phyloP scores from a whole-genome alignment of 2,329 filamentous ascomycete species.

The Aureobasidium sp. region DNA sequence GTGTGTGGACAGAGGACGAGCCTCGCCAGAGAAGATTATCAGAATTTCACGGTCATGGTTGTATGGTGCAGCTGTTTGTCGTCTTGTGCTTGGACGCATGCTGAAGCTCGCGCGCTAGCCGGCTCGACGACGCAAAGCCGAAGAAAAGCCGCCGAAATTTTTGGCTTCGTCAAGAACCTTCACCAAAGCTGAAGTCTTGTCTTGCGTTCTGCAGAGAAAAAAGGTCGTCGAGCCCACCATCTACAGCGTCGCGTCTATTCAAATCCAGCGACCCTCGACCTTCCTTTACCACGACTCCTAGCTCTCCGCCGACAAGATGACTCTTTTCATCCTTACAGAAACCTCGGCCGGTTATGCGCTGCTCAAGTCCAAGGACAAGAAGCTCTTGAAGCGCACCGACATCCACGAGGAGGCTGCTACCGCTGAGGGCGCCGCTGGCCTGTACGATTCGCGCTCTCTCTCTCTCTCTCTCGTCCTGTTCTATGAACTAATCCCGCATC shows the following conservation, averaged over 20 bases:
- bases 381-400: slow-evolving; percentile 84
- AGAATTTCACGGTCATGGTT: slow-evolving; percentile 2
- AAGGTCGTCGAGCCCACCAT: slow-evolving; percentile 5
- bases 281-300: neutral
- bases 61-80: neutral
- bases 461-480: neutral
- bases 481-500: neutral
- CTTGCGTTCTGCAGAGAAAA: neutral
- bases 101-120: neutral
- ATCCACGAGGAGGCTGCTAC: slow-evolving; percentile 66
- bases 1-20: slow-evolving; percentile 1
- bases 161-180: neutral
- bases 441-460: slow-evolving; percentile 36
- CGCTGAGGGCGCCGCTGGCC: slow-evolving; percentile 75
- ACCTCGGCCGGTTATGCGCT: slow-evolving; percentile 96
- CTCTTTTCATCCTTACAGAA: slow-evolving; percentile 78
- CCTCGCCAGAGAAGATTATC: neutral
- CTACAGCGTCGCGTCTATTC: slow-evolving; percentile 3
- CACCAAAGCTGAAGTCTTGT: neutral
- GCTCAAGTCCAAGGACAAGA: slow-evolving; percentile 98
- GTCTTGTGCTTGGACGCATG: neutral
- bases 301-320: slow-evolving; percentile 32
- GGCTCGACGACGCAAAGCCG: neutral
- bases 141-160: slow-evolving; percentile 4
- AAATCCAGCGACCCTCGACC: neutral